These are phyloP conservation scores for Diaporthe sp. DNA, from an alignment of 2,329 filamentous ascomycete genomes.

Conservation along the genomic window DNA sequence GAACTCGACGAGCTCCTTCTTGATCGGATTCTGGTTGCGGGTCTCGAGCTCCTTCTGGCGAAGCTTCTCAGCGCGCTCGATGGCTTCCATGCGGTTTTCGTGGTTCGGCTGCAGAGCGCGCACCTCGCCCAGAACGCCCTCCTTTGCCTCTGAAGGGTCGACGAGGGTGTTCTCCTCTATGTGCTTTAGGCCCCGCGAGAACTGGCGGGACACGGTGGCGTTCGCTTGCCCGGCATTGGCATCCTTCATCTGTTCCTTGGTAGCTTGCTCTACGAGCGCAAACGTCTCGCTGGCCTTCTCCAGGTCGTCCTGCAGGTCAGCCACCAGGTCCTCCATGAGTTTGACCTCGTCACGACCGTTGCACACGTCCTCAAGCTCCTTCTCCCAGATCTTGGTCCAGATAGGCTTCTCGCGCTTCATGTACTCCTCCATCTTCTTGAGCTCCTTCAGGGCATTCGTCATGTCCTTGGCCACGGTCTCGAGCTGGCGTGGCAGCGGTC, in stretches of 20 bases:
- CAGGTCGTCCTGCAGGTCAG: conserved; percentile 93
- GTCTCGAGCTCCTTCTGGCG: conserved; percentile 89
- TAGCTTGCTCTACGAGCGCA: conserved; percentile 94
- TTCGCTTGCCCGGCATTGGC: conserved; percentile 70
- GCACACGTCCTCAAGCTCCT: conserved; percentile 95
- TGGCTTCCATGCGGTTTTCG: conserved; percentile 91
- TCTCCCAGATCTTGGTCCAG: conserved; percentile 99
- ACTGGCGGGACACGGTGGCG: conserved; percentile 56
- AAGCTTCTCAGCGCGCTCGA: conserved; percentile 95
- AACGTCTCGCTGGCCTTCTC: conserved; percentile 96
- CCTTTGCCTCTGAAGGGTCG: conserved; percentile 88
- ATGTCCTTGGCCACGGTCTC: conserved; percentile 93
- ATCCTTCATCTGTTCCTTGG: conserved; percentile 95
- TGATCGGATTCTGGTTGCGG: conserved; percentile 81
- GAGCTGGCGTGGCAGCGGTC: conserved; percentile 90
- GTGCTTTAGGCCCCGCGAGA: conserved; percentile 69
- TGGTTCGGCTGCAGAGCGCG: conserved; percentile 95
- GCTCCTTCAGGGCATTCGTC: conserved; percentile 81
- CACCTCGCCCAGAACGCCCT: conserved; percentile 92
- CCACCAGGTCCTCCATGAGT: conserved; percentile 94
- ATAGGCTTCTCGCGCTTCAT: conserved; percentile 92
- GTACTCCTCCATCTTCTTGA: conserved; percentile 95
- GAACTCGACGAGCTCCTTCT: conserved; percentile 86
- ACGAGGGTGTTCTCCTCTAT: conserved; percentile 60
- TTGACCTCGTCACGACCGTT: conserved; percentile 95